phyloP scores from a whole-genome alignment of 2,329 filamentous ascomycete species.

The Aspergillus costaricaensis region DNA sequence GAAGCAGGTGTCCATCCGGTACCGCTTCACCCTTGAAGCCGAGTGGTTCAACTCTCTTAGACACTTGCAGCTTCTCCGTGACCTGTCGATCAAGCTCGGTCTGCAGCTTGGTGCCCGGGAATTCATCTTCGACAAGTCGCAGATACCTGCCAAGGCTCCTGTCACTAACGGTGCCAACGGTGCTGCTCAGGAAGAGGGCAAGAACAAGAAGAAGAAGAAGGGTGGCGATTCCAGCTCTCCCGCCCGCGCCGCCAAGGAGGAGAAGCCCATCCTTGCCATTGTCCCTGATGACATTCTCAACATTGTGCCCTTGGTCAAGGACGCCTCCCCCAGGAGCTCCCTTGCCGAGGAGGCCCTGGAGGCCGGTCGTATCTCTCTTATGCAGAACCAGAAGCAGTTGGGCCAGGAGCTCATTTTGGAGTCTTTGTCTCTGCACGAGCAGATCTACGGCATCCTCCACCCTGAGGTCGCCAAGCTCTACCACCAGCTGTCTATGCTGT shows the following conservation, averaged over 20 bases:
- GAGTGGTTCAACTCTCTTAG: slow-evolving; percentile 70
- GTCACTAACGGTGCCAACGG: slow-evolving; percentile 42
- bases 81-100: slow-evolving; percentile 84
- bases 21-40: slow-evolving; percentile 70
- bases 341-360: slow-evolving; percentile 95
- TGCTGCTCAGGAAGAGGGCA: slow-evolving; percentile 40
- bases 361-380: slow-evolving; percentile 91
- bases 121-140: slow-evolving; percentile 65
- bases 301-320: slow-evolving; percentile 91
- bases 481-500: slow-evolving; percentile 91
- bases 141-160: slow-evolving; percentile 38
- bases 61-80: slow-evolving; percentile 81
- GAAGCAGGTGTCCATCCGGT: slow-evolving; percentile 71
- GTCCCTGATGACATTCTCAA: slow-evolving; percentile 83
- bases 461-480: slow-evolving; percentile 95
- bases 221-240: slow-evolving; percentile 53
- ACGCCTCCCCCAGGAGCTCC: slow-evolving; percentile 85
- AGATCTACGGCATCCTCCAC: slow-evolving; percentile 97
- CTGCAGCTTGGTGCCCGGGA: slow-evolving; percentile 81
- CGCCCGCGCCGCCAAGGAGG: slow-evolving; percentile 44
- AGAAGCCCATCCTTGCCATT: slow-evolving; percentile 64
- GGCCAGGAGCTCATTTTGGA: slow-evolving; percentile 96
- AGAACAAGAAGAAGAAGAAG: slow-evolving; percentile 65
- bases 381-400: slow-evolving; percentile 92
- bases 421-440: slow-evolving; percentile 92